A percentile compares a stretch with the other conserved stretches of the same genome.
These are phyloP conservation scores for Torulaspora microellipsoides DNA, from an alignment of 805 yeast genomes.

Conservation along the genomic window DNA sequence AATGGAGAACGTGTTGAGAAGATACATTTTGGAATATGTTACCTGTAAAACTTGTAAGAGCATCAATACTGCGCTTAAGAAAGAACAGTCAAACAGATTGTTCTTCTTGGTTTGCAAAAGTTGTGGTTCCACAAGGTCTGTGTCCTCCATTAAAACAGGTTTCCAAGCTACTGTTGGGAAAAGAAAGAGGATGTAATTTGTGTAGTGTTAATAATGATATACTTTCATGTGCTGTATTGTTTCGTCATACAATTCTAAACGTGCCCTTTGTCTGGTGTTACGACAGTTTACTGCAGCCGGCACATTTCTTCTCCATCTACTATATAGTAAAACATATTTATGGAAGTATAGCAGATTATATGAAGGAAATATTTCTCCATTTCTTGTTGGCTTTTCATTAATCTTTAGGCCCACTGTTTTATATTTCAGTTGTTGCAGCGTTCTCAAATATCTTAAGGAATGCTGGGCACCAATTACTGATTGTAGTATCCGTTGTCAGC, in stretches of 20 bases:
- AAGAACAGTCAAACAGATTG: conserved; percentile 93
- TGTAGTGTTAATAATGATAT: conserved; percentile 5
- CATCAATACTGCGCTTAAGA: conserved; percentile 90
- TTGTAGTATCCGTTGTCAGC: conserved; percentile 55
- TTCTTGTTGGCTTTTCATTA: conserved; percentile 26
- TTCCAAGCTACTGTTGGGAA: conserved; percentile 97
- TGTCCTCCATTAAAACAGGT: conserved; percentile 96
- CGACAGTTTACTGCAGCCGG: no score
- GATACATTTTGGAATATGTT: conserved; percentile 95
- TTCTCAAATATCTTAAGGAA: conserved; percentile 51
- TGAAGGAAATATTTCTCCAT: not conserved
- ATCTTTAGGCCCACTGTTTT: not conserved
- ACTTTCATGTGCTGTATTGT: conserved; percentile 11
- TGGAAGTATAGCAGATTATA: no score
- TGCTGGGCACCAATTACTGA: conserved; percentile 64
- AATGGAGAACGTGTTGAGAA: conserved; percentile 91
- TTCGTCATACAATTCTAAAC: not conserved
- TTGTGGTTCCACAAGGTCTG: conserved; percentile 97
- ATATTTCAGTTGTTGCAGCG: conserved; percentile 1
- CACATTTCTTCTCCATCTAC: no score
- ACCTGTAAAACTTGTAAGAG: conserved; percentile 99
- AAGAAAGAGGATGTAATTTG: conserved; percentile 57
- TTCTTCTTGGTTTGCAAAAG: conserved; percentile 97
- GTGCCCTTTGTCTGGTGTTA: no score
- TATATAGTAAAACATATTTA: no score